phyloP scores from a whole-genome alignment of 1,284 basidiomycete genomes.

The Hymenochaete sp. region DNA sequence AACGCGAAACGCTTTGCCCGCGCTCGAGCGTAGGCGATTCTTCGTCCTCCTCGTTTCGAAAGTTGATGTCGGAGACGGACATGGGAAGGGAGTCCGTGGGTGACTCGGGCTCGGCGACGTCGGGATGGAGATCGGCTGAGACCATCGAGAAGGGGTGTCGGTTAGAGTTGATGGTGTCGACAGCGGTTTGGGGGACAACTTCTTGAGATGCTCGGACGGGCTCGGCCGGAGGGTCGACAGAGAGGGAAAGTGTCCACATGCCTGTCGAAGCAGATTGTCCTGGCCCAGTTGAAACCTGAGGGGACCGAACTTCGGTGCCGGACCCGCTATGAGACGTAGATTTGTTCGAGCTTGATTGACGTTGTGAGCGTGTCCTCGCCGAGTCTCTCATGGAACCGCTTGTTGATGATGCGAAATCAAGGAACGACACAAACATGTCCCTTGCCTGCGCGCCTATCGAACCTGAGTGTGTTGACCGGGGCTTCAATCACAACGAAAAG shows the following conservation, averaged over 20 bases:
- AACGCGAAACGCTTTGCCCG: slow-evolving; percentile 1
- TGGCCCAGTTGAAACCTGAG: slow-evolving; percentile 10
- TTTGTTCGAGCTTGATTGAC: slow-evolving; percentile 15
- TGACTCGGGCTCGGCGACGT: slow-evolving; percentile 30
- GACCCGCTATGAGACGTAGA: slow-evolving; percentile 10
- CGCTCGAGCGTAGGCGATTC: slow-evolving; percentile 7
- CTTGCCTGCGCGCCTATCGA: slow-evolving; percentile 13
- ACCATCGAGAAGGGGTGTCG: slow-evolving; percentile 16
- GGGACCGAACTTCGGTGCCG: slow-evolving; percentile 2
- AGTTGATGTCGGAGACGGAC: slow-evolving; percentile 60
- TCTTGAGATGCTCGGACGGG: slow-evolving; percentile 5
- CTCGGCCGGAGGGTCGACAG: slow-evolving; percentile 15
- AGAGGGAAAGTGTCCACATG: slow-evolving; percentile 17
- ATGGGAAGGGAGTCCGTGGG: slow-evolving; percentile 61
- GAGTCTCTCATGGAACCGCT: slow-evolving; percentile 33
- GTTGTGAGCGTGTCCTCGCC: slow-evolving; percentile 22
- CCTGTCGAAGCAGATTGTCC: slow-evolving; percentile 14
- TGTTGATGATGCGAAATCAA: slow-evolving; percentile 48
- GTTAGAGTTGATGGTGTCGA: slow-evolving; percentile 10
- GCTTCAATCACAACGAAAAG: slow-evolving; percentile 7
- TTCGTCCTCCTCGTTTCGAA: slow-evolving; percentile 28
- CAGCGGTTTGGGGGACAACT: slow-evolving; percentile 10
- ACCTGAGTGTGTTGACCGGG: slow-evolving; percentile 5
- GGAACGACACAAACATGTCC: slow-evolving; percentile 37
- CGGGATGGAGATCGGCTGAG: slow-evolving; percentile 9